Base-by-base conservation (phyloP, 805 yeast species). In the Torulaspora maleeae region DNA sequence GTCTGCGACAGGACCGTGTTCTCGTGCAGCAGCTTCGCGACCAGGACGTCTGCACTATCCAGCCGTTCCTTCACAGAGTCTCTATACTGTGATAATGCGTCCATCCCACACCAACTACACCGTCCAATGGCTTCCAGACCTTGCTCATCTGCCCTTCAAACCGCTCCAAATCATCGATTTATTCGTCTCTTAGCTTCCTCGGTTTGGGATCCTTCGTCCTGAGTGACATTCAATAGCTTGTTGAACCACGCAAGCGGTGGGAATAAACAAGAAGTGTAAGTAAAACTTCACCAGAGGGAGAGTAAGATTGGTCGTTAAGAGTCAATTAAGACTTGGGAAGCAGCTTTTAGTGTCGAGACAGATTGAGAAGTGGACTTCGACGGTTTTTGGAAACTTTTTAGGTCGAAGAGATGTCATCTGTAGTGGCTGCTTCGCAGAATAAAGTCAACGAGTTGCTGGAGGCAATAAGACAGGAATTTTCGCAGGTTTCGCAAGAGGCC, bases 401-500 rank as follows among this genome's bases (percentile, higher is more conserved):
- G 25, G 8, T 22, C 25, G 25, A 22, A 22, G 30, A 42, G 27
- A 49, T 49, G 61, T 51, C 64, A 17, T 49, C 59, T 32, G 48
- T 56, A 29, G 54, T 51, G 33, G 44, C 60, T 36, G 52, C 55
- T n/a, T 48, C 61, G 27, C 59, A 60, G 48, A 56, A 46, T 49
- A 69, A 73, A 54, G 69, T 86, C 60, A 78, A 80, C 61, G 98
- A 91, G 68, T 77, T 91, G 51, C 74, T 91, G 57, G 97, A 91
- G 39, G 96, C 95, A 34, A 82, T 91, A 62, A 86, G 88, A 68
- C 86, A 82, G 63, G 99, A 91, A 72, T 90, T 90, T 56, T 91
- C 87, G 58, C 78, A 78, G 53, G 84, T 90, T 41, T 77, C 86
- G 51, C 80, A 79, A 60, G 97, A 91, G 68, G 95, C 96, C 12